phyloP scores from a whole-genome alignment of 306 rosid genomes.

The Sechiopsis laciniata region DNA sequence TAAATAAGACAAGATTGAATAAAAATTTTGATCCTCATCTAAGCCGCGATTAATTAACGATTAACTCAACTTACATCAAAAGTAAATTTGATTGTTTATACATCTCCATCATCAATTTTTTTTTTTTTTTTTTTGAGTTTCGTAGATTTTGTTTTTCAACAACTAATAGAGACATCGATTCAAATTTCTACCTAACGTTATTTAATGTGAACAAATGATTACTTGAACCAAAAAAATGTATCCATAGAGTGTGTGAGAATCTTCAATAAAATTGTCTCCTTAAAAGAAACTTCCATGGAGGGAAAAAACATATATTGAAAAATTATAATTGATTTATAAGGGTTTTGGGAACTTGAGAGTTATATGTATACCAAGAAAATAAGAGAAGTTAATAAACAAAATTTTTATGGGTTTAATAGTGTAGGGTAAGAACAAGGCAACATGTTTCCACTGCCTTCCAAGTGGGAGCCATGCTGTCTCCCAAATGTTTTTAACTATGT shows the following conservation, averaged over 20 bases:
- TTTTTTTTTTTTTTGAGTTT: too few relatives aligned
- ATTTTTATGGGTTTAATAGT: background rate
- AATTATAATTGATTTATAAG: too few relatives aligned
- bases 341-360: too few relatives aligned
- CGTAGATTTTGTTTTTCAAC: background rate
- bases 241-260: background rate
- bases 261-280: conserved; percentile 4
- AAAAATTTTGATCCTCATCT: background rate
- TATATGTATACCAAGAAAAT: too few relatives aligned
- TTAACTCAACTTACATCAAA: background rate
- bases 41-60: background rate
- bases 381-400: background rate
- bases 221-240: background rate
- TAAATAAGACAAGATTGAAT: background rate
- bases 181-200: background rate
- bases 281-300: conserved; percentile 5
- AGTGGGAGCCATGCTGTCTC: conserved; percentile 18
- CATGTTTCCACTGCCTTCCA: conserved; percentile 10
- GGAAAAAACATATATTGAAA: background rate
- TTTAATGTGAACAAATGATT: background rate
- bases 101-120: background rate
- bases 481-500: background rate
- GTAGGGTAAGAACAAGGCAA: conserved; percentile 10
- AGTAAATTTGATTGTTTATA: background rate
- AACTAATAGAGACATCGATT: background rate